phyloP scores from a whole-genome alignment of 805 yeast genomes.

The Monosporozyma servazzii region DNA sequence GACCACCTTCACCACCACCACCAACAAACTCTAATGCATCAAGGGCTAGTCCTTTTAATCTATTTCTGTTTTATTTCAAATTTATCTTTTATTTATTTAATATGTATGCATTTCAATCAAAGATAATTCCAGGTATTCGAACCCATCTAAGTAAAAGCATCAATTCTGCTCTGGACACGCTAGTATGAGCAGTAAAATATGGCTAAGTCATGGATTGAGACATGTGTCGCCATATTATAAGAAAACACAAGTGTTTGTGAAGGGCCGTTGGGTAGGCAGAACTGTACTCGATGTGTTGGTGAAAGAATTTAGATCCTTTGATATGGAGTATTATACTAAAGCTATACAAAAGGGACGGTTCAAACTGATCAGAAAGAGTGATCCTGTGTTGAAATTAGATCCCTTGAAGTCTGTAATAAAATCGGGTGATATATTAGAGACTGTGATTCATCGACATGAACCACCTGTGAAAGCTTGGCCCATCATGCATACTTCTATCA shows the following conservation, averaged over 20 bases:
- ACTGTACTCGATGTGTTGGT: constrained; percentile 33
- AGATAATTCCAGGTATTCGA: not conserved
- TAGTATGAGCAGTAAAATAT: constrained; percentile 4
- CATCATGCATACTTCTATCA: no score
- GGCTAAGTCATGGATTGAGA: constrained; percentile 29
- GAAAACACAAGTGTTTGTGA: constrained; percentile 31
- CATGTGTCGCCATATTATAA: constrained; percentile 36
- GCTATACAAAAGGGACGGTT: constrained; percentile 16
- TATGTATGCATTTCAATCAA: not conserved
- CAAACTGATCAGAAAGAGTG: constrained; percentile 12
- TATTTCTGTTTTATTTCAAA: not conserved
- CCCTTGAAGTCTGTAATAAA: constrained; percentile 10
- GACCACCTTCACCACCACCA: no score
- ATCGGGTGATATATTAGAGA: constrained; percentile 22
- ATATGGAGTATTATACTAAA: constrained; percentile 13
- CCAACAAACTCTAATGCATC: not conserved
- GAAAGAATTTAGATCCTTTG: constrained; percentile 30
- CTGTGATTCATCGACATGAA: constrained; percentile 67
- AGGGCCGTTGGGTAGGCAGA: constrained; percentile 38
- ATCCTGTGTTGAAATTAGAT: constrained; percentile 2
- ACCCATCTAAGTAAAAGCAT: no score
- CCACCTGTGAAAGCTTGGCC: constrained; percentile 57
- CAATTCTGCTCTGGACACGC: no score
- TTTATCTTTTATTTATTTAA: not conserved
- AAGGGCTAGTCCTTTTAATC: not conserved